Conservation (phyloP, 2,329 filamentous ascomycete genomes). For the Ceratocystis ficicola region DNA sequence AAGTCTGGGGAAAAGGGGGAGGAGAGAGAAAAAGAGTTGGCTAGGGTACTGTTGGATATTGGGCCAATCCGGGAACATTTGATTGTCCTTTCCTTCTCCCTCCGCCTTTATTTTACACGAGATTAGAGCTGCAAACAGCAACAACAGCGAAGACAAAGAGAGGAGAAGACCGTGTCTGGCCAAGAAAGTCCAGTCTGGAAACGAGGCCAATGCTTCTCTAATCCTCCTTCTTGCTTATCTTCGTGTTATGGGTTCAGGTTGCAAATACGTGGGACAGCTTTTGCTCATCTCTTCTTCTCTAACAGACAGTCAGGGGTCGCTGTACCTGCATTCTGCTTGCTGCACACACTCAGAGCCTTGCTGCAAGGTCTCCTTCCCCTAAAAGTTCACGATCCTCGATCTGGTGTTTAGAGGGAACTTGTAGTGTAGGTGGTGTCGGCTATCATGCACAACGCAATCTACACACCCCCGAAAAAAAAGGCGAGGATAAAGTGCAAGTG, state of each 20-base stretch:
- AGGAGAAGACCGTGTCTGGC: background rate
- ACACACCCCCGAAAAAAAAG: too few species aligned
- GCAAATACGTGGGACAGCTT: background rate
- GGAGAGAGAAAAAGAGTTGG: background rate
- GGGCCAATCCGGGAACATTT: background rate
- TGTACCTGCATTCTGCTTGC: constrained; percentile 3
- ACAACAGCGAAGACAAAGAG: background rate
- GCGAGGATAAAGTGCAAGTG: too few species aligned
- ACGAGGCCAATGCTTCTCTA: constrained; percentile 1
- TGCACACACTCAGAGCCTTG: background rate
- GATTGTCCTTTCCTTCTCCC: too few species aligned
- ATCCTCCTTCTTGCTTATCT: background rate
- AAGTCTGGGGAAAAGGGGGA: background rate
- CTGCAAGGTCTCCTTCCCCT: background rate
- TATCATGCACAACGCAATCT: too few species aligned
- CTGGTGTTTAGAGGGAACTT: constrained; percentile 2
- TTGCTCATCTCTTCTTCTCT: background rate
- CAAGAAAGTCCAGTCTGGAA: background rate
- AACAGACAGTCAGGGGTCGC: background rate
- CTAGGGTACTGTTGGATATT: background rate
- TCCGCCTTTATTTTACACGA: too few species aligned
- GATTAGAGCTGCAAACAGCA: background rate
- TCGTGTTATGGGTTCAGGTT: background rate
- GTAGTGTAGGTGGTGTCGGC: background rate
- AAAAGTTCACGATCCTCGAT: constrained; percentile 7